Percentiles rank a stretch among this genome's conserved stretches.
phyloP scores from a whole-genome alignment of 495 filamentous ascomycete species.

The Penicillium arizonense region DNA sequence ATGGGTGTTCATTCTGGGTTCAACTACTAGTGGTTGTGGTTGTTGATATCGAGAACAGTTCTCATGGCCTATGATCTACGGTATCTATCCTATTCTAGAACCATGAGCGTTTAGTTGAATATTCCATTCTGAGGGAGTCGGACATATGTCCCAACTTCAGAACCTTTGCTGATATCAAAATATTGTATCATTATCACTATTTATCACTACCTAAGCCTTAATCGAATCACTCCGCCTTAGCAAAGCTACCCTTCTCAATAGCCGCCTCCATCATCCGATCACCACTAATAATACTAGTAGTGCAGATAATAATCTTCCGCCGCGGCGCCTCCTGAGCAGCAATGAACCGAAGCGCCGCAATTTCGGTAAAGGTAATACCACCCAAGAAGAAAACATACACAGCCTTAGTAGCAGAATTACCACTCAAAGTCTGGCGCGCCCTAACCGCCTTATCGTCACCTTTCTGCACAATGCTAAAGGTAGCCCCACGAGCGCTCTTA shows the following conservation, averaged over 20 bases:
- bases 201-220: slow-evolving; percentile 6
- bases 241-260: slow-evolving; percentile 71
- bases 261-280: slow-evolving; percentile 86
- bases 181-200: slow-evolving; percentile 3
- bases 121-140: not conserved
- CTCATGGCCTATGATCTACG: too few relatives aligned
- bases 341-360: slow-evolving; percentile 90
- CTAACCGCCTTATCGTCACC: slow-evolving; percentile 91
- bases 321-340: slow-evolving; percentile 79
- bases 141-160: not conserved
- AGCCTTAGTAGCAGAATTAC: slow-evolving; percentile 69
- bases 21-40: slow-evolving; percentile 29
- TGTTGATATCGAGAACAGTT: not conserved
- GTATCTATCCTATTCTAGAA: too few relatives aligned
- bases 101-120: too few relatives aligned
- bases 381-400: slow-evolving; percentile 94
- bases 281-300: slow-evolving; percentile 88
- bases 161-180: not conserved
- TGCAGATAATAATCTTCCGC: slow-evolving; percentile 85
- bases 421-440: slow-evolving; percentile 73
- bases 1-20: slow-evolving; percentile 53
- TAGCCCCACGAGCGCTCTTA: slow-evolving; percentile 79
- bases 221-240: slow-evolving; percentile 22
- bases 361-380: slow-evolving; percentile 92
- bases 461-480: slow-evolving; percentile 89